Percentiles rank a stretch among this genome's conserved stretches.
phyloP scores from a whole-genome alignment of 345 rosid genomes.

The Excoecaria agallocha region DNA sequence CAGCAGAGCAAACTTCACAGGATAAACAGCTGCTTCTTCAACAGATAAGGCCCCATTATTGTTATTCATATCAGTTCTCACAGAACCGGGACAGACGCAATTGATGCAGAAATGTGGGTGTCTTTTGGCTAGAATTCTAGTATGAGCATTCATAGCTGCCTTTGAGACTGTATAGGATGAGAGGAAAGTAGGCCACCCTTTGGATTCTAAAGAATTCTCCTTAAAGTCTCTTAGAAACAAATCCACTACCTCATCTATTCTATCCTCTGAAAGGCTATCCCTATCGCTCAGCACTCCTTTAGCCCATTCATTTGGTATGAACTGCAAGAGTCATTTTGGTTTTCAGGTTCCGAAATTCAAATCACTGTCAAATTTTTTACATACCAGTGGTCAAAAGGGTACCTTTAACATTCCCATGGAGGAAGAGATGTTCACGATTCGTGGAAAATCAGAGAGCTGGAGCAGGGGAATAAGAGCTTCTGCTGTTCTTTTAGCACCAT shows the following conservation, averaged over 20 bases:
- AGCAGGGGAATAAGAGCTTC: slow-evolving; percentile 43
- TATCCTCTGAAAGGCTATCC: slow-evolving; percentile 31
- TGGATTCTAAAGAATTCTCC: slow-evolving; percentile 24
- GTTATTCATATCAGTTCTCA: slow-evolving; percentile 33
- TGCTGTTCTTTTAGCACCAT: slow-evolving; percentile 34
- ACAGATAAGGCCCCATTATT: slow-evolving; percentile 23
- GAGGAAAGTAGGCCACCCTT: slow-evolving; percentile 36
- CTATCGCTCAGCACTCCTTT: slow-evolving; percentile 25
- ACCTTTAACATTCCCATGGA: background rate
- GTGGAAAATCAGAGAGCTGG: slow-evolving; percentile 33
- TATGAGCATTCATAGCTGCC: slow-evolving; percentile 34
- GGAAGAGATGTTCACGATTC: slow-evolving; percentile 41
- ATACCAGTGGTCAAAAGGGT: background rate
- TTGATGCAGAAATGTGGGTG: slow-evolving; percentile 27
- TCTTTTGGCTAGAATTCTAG: slow-evolving; percentile 40
- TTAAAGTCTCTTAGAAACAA: slow-evolving; percentile 29
- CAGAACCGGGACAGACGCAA: slow-evolving; percentile 36
- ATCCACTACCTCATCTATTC: slow-evolving; percentile 27
- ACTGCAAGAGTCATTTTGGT: slow-evolving; percentile 5
- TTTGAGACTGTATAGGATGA: slow-evolving; percentile 33
- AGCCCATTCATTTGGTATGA: slow-evolving; percentile 26
- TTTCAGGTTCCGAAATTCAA: background rate
- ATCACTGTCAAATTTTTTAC: background rate
- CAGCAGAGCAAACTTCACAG: slow-evolving; percentile 33
- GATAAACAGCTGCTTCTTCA: slow-evolving; percentile 35